These are phyloP conservation scores for Boletus subparvulus DNA, from an alignment of 768 basidiomycete genomes.

Conservation along the genomic window DNA sequence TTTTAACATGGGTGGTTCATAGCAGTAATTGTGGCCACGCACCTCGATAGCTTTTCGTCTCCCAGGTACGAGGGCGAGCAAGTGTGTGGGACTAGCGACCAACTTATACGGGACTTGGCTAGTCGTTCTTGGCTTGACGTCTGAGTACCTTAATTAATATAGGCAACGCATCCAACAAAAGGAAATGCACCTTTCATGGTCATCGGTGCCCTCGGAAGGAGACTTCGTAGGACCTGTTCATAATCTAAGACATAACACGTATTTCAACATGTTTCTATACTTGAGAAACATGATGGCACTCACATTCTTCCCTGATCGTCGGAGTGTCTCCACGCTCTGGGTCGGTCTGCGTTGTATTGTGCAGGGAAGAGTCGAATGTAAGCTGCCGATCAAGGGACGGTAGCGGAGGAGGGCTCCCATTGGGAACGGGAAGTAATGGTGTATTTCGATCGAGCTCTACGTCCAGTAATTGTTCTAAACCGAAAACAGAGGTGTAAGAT, in stretches of 20 bases:
- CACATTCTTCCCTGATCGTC: conserved; percentile 18
- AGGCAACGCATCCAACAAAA: not conserved
- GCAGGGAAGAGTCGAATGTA: not conserved
- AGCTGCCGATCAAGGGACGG: conserved; percentile 30
- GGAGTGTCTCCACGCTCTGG: not conserved
- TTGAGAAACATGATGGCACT: conserved; percentile 1
- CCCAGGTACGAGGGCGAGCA: conserved; percentile 39
- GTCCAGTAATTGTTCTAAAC: conserved; percentile 52
- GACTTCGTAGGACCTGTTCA: conserved; percentile 31
- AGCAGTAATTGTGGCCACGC: conserved; percentile 9
- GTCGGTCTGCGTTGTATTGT: not conserved
- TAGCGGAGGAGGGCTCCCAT: conserved; percentile 20
- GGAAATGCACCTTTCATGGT: conserved; percentile 39
- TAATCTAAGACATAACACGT: conserved; percentile 27
- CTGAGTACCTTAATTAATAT: conserved; percentile 22
- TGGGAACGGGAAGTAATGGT: conserved; percentile 35
- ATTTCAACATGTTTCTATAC: not conserved
- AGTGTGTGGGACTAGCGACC: conserved; percentile 34
- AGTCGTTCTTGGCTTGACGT: conserved; percentile 34
- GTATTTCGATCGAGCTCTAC: conserved; percentile 47
- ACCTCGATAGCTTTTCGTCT: conserved; percentile 52
- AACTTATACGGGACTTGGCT: conserved; percentile 40
- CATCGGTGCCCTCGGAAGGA: conserved; percentile 45
- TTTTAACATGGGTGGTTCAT: conserved; percentile 1
- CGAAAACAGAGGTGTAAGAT: conserved; percentile 35